phyloP scores from a whole-genome alignment of 176 grass and related monocot genomes.

The Thinopyrum elongatum region DNA sequence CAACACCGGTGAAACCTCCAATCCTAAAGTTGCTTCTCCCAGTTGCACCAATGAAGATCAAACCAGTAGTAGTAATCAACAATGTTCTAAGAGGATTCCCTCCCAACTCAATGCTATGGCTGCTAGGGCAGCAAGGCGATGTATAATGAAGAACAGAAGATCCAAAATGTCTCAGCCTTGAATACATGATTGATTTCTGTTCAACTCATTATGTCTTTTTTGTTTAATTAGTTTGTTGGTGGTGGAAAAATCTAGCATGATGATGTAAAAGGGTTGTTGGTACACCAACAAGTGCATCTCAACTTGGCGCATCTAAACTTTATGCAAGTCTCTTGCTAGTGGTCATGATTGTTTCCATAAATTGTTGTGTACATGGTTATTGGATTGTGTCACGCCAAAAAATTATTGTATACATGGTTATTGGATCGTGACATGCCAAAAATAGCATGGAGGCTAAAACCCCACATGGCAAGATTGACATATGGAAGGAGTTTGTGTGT shows the following conservation, averaged over 20 bases:
- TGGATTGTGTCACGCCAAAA: not conserved
- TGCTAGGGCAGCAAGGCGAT: constrained; percentile 5
- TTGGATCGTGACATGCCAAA: not conserved
- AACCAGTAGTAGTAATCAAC: constrained; percentile 12
- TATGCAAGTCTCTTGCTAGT: not conserved
- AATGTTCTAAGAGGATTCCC: constrained; percentile 30
- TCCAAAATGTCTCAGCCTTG: not conserved
- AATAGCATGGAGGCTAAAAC: not conserved
- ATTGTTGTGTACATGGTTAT: not conserved
- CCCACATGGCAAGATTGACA: not conserved
- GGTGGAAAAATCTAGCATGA: not conserved
- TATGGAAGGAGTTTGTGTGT: not conserved
- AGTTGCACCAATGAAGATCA: not conserved
- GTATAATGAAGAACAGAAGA: not conserved
- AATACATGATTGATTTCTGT: not conserved
- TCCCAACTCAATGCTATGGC: constrained; percentile 30
- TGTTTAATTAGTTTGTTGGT: not conserved
- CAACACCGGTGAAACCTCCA: not conserved
- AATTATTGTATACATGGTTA: not conserved
- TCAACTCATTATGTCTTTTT: not conserved
- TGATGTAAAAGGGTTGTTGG: not conserved
- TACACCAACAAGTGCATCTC: not conserved
- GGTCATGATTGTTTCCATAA: not conserved
- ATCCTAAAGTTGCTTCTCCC: not conserved
- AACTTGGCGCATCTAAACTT: not conserved